phyloP scores from a whole-genome alignment of 2,329 filamentous ascomycete genomes.

The Penicillium paneum region DNA sequence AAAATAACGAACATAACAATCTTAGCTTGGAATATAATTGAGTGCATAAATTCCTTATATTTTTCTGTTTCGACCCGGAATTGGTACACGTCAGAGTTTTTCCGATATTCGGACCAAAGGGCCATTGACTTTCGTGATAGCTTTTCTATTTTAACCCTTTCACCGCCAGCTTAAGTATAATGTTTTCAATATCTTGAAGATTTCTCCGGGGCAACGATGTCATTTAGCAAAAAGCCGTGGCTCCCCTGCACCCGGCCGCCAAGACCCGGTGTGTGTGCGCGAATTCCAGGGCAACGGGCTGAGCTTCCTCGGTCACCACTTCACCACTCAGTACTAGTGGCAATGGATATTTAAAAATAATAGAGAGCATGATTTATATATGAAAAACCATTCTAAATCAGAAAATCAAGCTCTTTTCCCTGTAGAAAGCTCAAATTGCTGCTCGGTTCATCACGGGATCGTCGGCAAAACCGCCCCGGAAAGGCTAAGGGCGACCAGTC shows the following conservation, averaged over 20 bases:
- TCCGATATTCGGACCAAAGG: conserved; percentile 11
- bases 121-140: neutral
- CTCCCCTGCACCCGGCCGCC: conserved; percentile 23
- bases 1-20: neutral
- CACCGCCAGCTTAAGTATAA: neutral
- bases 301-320: conserved; percentile 9
- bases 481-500: conserved; percentile 37
- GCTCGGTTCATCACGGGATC: conserved; percentile 43
- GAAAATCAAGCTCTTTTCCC: neutral
- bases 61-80: neutral
- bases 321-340: conserved; percentile 1
- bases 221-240: conserved; percentile 1
- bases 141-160: neutral
- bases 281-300: conserved; percentile 19
- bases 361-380: neutral
- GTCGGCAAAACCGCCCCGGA: conserved; percentile 45
- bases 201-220: neutral
- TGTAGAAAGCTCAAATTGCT: conserved; percentile 2
- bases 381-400: neutral
- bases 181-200: neutral
- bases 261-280: conserved; percentile 22
- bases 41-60: neutral
- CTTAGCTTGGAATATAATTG: neutral
- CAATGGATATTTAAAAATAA: neutral
- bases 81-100: conserved; percentile 28